Conservation (phyloP, 495 filamentous ascomycete species). For the Lepidopterella palustris region DNA sequence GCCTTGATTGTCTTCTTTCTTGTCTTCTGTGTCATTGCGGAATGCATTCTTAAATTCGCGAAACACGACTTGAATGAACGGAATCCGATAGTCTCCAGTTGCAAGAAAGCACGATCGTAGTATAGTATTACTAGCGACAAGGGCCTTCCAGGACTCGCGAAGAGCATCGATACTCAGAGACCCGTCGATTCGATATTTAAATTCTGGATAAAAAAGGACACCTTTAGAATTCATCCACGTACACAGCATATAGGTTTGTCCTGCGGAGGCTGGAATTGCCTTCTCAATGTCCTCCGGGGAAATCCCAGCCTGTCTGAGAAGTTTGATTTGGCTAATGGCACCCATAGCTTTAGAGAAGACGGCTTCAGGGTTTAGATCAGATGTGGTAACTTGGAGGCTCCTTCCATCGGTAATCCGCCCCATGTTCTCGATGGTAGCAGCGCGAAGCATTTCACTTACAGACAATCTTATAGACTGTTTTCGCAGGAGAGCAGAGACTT, state of each 20-base stretch:
- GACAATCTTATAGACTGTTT: slow-evolving; percentile 51
- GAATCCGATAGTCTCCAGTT: slow-evolving; percentile 39
- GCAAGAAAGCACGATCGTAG: slow-evolving; percentile 57
- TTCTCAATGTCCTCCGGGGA: slow-evolving; percentile 43
- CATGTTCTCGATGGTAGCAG: slow-evolving; percentile 57
- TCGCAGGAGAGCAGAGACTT: slow-evolving; percentile 57
- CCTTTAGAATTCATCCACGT: slow-evolving; percentile 60
- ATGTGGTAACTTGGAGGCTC: slow-evolving; percentile 15
- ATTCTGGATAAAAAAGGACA: slow-evolving; percentile 56
- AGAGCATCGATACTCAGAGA: slow-evolving; percentile 34
- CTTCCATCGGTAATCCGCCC: slow-evolving; percentile 33
- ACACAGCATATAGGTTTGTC: slow-evolving; percentile 65
- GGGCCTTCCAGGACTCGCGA: slow-evolving; percentile 48
- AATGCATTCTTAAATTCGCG: slow-evolving; percentile 24
- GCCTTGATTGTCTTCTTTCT: slow-evolving; percentile 19
- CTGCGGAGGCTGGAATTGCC: slow-evolving; percentile 57
- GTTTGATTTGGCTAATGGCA: slow-evolving; percentile 29
- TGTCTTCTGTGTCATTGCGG: slow-evolving; percentile 5
- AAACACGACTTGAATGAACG: slow-evolving; percentile 50
- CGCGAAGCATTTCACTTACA: slow-evolving; percentile 60
- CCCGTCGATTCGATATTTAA: slow-evolving; percentile 44
- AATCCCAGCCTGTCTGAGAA: slow-evolving; percentile 34
- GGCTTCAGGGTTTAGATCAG: slow-evolving; percentile 9
- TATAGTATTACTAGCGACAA: slow-evolving; percentile 50
- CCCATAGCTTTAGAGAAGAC: slow-evolving; percentile 35